Evolutionary conservation across 1,139 yeast species (phyloP).

Genomic region (Blastobotrys ciferrii): DNA sequence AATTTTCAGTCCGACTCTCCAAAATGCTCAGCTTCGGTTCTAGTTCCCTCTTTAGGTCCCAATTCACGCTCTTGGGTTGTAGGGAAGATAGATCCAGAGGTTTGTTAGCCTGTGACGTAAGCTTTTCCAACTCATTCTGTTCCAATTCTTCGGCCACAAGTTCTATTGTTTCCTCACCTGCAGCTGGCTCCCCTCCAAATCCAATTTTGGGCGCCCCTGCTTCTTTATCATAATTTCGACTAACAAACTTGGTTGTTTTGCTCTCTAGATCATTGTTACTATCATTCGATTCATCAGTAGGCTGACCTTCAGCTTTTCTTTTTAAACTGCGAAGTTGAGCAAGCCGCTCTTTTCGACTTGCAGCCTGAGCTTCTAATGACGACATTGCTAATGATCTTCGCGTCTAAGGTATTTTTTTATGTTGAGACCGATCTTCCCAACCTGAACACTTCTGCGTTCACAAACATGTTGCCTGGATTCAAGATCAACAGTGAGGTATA

Average conservation of each 20-base stretch:
- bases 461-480: constrained; percentile 8
- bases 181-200: constrained; percentile 36
- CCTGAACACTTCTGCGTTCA: background rate
- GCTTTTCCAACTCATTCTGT: constrained; percentile 31
- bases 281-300: constrained; percentile 3
- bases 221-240: constrained; percentile 40
- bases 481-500: constrained; percentile 8
- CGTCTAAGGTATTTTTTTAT: background rate
- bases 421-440: background rate
- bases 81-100: constrained; percentile 26
- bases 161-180: constrained; percentile 38
- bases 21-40: constrained; percentile 39
- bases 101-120: constrained; percentile 19
- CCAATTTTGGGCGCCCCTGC: constrained; percentile 37
- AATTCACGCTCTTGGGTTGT: constrained; percentile 37
- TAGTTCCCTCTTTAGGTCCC: constrained; percentile 44
- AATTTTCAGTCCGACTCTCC: constrained; percentile 42
- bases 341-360: constrained; percentile 40
- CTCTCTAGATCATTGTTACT: constrained; percentile 5
- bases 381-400: constrained; percentile 21
- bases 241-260: constrained; percentile 4
- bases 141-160: constrained; percentile 38
- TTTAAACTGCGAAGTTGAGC: constrained; percentile 39
- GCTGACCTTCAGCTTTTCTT: constrained; percentile 25
- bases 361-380: constrained; percentile 41